Base-by-base conservation (phyloP, 257 asterid genomes). In the Fraxinus americana region DNA sequence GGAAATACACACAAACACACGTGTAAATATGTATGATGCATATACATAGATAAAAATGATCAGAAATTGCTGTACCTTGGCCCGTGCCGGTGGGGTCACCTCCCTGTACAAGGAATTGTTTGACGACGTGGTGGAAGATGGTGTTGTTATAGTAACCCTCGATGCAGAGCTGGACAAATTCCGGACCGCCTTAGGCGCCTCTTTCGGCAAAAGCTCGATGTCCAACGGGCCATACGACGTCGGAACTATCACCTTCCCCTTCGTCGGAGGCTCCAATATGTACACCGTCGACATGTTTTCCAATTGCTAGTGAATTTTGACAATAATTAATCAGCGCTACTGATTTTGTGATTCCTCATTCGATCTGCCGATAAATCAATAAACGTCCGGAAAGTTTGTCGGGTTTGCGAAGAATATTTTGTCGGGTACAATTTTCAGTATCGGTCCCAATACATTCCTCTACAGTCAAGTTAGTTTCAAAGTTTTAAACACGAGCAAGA, bases 231-330 rank as follows among this genome's bases (percentile, higher is more conserved):
- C 99, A 68, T 86, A 89, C 72, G 94, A 89, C 76, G 99, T 95
- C 79, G 89, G 87, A 63, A 95, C 8, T 32, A 92, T 79, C 75
- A 95, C 94, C 82, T 95, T 95, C 77, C 99, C 99, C 84, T 86
- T 91, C 85, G 98, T 94, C 89, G 98, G 98, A 82, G 99, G 99
- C 84, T 95, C 98, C 85, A 92, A 84, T 17, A 94, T 95, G 78
- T 91, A 91, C 61, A 91, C 86, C 84, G 99, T 87, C 90, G 99
- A 94, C 99, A 92, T 92, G 30, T 70, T 57, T 10, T 61, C 23
- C 32, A 21, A 2, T 25, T 2, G 68, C 68, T 9, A 7, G 67
- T 61, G 5, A 61, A 61, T 61, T 61, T 61, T 61, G 32, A 59
- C 21, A 21, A 36, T 36, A 36, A n/a, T 59, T 1, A 23, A n/a